Percentiles rank a stretch among this genome's conserved stretches.
Evolutionary conservation across 2,329 filamentous ascomycete genomes (phyloP).

Genomic region (Fusarium albidum): DNA sequence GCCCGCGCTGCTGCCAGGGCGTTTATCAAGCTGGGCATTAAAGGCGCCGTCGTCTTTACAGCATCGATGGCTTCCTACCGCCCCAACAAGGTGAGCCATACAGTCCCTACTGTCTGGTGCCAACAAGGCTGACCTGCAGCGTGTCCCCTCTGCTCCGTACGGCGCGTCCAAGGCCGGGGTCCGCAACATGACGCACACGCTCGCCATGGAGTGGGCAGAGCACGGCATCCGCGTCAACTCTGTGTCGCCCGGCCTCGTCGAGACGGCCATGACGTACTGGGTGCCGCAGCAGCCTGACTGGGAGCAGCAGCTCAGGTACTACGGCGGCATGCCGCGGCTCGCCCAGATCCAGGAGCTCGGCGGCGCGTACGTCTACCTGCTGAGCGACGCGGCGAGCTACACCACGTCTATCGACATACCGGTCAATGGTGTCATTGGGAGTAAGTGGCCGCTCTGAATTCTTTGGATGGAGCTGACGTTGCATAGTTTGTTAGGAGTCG

Average conservation of each 20-base stretch:
- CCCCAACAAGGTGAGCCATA: constrained; percentile 44
- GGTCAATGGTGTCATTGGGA: constrained; percentile 32
- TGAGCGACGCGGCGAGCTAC: constrained; percentile 59
- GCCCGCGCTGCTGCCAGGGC: constrained; percentile 54
- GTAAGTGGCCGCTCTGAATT: neutral
- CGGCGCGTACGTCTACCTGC: constrained; percentile 64
- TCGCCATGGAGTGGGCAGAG: constrained; percentile 58
- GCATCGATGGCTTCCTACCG: constrained; percentile 57
- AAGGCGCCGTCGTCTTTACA: constrained; percentile 54
- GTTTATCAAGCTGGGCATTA: constrained; percentile 46
- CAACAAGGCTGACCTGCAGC: constrained; percentile 11
- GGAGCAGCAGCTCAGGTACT: constrained; percentile 65
- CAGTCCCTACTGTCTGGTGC: no score
- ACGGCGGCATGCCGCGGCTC: constrained; percentile 63
- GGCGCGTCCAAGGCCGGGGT: constrained; percentile 56
- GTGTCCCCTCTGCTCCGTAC: constrained; percentile 54
- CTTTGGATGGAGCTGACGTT: no score
- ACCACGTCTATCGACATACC: constrained; percentile 61
- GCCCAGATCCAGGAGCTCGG: constrained; percentile 62
- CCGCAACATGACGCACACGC: constrained; percentile 50
- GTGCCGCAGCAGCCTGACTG: constrained; percentile 62
- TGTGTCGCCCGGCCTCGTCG: constrained; percentile 54
- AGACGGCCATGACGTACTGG: constrained; percentile 58
- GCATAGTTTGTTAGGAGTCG: no score
- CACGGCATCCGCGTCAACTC: constrained; percentile 57